A percentile compares a stretch with the other conserved stretches of the same genome.
phyloP scores from a whole-genome alignment of 345 rosid species.

The Salix arbutifolia region DNA sequence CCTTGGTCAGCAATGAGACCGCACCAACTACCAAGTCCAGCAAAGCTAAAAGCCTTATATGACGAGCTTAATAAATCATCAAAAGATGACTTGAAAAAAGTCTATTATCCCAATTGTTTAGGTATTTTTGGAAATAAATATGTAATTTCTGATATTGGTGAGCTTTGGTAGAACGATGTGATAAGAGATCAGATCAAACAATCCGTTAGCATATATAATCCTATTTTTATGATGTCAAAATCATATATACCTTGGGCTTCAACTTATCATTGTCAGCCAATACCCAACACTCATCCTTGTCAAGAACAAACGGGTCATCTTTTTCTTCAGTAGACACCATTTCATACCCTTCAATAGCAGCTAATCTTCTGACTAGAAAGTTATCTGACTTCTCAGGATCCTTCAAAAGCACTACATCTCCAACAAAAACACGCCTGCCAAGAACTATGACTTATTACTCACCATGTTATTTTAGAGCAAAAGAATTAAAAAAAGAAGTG shows the following conservation, averaged over 20 bases:
- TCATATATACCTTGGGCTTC: conserved; percentile 65
- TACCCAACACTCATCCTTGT: conserved; percentile 84
- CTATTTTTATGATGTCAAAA: not conserved
- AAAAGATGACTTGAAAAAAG: not conserved
- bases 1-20: not conserved
- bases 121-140: not conserved
- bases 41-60: not conserved
- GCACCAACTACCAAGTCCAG: not conserved
- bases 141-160: not conserved
- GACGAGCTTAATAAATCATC: not conserved
- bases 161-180: not conserved
- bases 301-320: conserved; percentile 83
- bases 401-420: conserved; percentile 90
- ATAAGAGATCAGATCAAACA: not conserved
- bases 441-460: conserved; percentile 3
- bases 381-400: conserved; percentile 60
- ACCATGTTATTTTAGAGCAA: not conserved
- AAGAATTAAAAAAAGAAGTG: not conserved
- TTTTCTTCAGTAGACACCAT: conserved; percentile 73
- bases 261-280: conserved; percentile 69
- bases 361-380: conserved; percentile 75
- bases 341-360: conserved; percentile 80
- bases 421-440: conserved; percentile 66
- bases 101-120: not conserved
- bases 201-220: not conserved